phyloP scores from a whole-genome alignment of 306 rosid species.

The Vigna unguiculata region DNA sequence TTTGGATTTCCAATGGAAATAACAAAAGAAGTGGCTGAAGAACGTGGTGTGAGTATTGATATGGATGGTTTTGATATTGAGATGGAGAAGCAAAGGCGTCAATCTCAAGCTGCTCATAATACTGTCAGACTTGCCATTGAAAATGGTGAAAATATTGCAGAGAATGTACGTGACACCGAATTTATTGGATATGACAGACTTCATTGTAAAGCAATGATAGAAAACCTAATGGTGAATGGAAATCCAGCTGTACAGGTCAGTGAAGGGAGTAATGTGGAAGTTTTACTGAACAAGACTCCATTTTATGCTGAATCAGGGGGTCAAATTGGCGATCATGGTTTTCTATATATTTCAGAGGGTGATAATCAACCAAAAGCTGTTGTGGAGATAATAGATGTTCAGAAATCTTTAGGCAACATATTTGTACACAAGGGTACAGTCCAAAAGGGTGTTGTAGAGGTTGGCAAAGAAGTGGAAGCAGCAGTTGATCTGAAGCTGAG shows the following conservation, averaged over 20 bases:
- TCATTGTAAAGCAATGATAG: conserved; percentile 75
- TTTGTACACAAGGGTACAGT: conserved; percentile 92
- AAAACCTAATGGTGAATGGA: conserved; percentile 87
- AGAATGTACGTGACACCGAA: conserved; percentile 76
- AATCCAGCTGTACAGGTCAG: conserved; percentile 68
- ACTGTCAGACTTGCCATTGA: conserved; percentile 78
- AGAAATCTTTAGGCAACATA: conserved; percentile 82
- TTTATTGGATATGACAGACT: conserved; percentile 87
- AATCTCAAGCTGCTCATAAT: conserved; percentile 96
- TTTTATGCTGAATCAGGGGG: conserved; percentile 99
- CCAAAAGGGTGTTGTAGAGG: conserved; percentile 82
- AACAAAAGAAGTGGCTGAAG: conserved; percentile 95
- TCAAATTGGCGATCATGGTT: conserved; percentile 92
- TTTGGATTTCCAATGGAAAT: conserved; percentile 90
- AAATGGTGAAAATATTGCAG: conserved; percentile 67
- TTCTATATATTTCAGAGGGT: conserved; percentile 65
- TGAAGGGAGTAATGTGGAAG: conserved; percentile 86
- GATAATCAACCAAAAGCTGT: conserved; percentile 69
- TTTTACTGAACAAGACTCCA: conserved; percentile 85
- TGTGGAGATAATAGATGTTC: conserved; percentile 88
- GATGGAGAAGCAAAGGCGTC: conserved; percentile 96
- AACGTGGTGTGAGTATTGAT: conserved; percentile 81
- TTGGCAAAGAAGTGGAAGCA: conserved; percentile 95
- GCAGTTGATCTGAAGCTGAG: conserved; percentile 80
- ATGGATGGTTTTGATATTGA: conserved; percentile 82